Evolutionary conservation across 2,329 filamentous ascomycete genomes (phyloP).

Genomic region (Arthroderma uncinatum): DNA sequence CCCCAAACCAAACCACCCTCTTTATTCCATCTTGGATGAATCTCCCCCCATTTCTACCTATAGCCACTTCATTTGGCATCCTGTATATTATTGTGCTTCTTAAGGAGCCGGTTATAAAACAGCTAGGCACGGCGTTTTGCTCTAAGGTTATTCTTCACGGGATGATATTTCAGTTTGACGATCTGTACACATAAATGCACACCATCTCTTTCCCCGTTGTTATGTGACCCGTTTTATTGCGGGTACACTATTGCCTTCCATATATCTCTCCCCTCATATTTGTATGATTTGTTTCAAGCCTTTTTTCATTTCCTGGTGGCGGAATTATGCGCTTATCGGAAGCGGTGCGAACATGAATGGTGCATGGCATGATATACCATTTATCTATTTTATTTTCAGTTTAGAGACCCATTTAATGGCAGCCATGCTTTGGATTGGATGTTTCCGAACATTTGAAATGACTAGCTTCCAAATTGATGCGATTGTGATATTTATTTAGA

Average conservation of each 20-base stretch:
- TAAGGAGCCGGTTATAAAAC: conserved; percentile 8
- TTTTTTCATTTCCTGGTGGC: neutral
- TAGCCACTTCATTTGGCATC: neutral
- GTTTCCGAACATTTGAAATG: neutral
- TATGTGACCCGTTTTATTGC: neutral
- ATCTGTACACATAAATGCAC: conserved; percentile 1
- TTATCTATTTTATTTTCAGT: neutral
- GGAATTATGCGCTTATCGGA: neutral
- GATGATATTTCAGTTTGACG: conserved; percentile 3
- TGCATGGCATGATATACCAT: neutral
- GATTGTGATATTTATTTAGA: neutral
- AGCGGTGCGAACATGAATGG: neutral
- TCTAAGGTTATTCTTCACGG: conserved; percentile 5
- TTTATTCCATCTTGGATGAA: neutral
- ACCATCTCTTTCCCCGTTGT: neutral
- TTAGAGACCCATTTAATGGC: neutral
- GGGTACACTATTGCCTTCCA: conserved; percentile 15
- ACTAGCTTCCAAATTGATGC: too few relatives aligned
- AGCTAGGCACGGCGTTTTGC: conserved; percentile 12
- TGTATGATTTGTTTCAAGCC: conserved; percentile 21
- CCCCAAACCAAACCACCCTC: neutral
- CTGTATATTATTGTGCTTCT: conserved; percentile 10
- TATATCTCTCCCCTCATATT: conserved; percentile 27
- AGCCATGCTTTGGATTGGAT: neutral
- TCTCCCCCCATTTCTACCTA: neutral